These are phyloP conservation scores for Straminergon stramineum DNA, from an alignment of 225 moss, liverwort and hornwort species.

Conservation along the genomic window DNA sequence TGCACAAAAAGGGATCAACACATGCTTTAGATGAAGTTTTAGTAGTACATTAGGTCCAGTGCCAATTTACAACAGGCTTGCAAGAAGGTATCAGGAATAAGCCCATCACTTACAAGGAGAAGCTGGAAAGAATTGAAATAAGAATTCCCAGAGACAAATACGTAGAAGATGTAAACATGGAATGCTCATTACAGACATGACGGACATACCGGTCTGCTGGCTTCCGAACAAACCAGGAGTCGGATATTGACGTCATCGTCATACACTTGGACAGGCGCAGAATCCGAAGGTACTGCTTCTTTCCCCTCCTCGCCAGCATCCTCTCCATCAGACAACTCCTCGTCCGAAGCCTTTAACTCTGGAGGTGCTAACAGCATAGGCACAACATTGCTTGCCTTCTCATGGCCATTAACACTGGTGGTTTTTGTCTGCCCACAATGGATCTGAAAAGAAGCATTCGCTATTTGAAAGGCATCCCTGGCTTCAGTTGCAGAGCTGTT, in stretches of 20 bases:
- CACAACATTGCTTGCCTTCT: conserved; percentile 44
- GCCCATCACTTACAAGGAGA: not conserved
- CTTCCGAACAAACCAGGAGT: conserved; percentile 82
- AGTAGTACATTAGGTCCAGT: not conserved
- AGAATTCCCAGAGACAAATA: not conserved
- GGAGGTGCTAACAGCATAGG: conserved; percentile 66
- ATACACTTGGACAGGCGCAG: conserved; percentile 82
- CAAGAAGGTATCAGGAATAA: not conserved
- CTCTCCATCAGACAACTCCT: conserved; percentile 32
- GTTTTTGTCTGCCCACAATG: conserved; percentile 72
- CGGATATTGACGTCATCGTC: conserved; percentile 81
- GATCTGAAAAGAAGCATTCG: conserved; percentile 72
- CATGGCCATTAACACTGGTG: conserved; percentile 59
- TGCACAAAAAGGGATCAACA: conserved; percentile 13
- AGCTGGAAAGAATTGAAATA: not conserved
- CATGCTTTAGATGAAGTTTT: not conserved
- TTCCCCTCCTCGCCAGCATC: conserved; percentile 44
- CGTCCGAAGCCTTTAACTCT: conserved; percentile 40
- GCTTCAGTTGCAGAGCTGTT: conserved; percentile 83
- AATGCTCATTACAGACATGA: not conserved
- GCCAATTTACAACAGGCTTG: not conserved
- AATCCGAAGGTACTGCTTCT: conserved; percentile 38
- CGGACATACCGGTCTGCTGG: conserved; percentile 58
- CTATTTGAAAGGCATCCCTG: conserved; percentile 78
- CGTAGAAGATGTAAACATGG: not conserved